These are phyloP conservation scores for Carex cristatella DNA, from an alignment of 176 grass and related monocot species.

Conservation along the genomic window DNA sequence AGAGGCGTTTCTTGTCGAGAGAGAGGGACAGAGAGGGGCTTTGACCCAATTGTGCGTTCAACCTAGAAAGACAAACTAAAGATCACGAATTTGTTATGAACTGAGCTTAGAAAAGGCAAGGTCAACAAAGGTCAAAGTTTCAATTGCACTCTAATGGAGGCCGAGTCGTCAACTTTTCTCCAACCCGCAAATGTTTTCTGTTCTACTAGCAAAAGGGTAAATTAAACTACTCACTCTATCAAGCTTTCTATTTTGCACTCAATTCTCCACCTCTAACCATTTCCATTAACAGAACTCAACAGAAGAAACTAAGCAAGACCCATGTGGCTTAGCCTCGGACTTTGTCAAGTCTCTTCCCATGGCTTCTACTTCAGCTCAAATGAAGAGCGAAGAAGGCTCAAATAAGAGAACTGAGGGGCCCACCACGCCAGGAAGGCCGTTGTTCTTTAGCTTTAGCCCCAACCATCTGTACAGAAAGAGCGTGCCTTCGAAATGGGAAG, in stretches of 20 bases:
- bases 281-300: background rate
- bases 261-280: background rate
- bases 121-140: background rate
- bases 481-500: constrained; percentile 95
- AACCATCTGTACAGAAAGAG: constrained; percentile 41
- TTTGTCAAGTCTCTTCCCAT: constrained; percentile 45
- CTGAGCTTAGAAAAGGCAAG: background rate
- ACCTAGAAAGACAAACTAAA: background rate
- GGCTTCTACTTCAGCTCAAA: constrained; percentile 17
- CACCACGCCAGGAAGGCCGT: constrained; percentile 49
- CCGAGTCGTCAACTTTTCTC: constrained; percentile 15
- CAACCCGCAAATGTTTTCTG: background rate
- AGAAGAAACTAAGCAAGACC: constrained; percentile 29
- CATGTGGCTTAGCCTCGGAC: constrained; percentile 43
- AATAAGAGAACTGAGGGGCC: constrained; percentile 40
- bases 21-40: background rate
- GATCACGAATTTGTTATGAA: background rate
- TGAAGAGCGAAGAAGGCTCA: constrained; percentile 10
- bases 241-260: background rate
- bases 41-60: constrained; percentile 8
- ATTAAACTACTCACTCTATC: background rate
- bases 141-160: background rate
- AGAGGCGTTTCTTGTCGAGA: background rate
- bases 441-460: constrained; percentile 48
- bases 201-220: constrained; percentile 18